phyloP scores from a whole-genome alignment of 345 rosid species.

The Salix suchowensis region DNA sequence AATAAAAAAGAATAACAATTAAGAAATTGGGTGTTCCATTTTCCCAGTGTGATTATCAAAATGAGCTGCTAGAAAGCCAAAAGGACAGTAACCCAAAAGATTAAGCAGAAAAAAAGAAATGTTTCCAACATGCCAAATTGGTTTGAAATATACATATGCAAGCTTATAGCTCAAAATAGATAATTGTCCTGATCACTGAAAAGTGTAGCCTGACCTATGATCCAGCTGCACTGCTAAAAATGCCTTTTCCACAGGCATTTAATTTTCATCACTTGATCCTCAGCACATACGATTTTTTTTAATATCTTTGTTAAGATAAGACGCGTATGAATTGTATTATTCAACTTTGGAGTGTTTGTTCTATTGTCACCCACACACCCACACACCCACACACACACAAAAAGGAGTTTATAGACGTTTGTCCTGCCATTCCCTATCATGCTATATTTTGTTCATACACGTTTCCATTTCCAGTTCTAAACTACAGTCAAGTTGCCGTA shows the following conservation, averaged over 20 bases:
- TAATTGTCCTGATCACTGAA: conserved; percentile 50
- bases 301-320: too few species aligned
- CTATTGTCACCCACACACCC: too few species aligned
- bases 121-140: not conserved
- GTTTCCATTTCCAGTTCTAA: too few species aligned
- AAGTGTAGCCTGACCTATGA: conserved; percentile 32
- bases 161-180: conserved; percentile 14
- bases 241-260: conserved; percentile 45
- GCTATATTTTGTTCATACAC: too few species aligned
- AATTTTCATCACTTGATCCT: conserved; percentile 39
- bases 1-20: not conserved
- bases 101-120: not conserved
- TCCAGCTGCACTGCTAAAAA: conserved; percentile 44
- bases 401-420: too few species aligned
- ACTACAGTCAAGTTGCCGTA: too few species aligned
- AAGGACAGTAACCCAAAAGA: conserved; percentile 12
- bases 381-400: too few species aligned
- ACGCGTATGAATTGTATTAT: too few species aligned
- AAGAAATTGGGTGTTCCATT: conserved; percentile 11
- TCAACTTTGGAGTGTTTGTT: too few species aligned
- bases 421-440: too few species aligned
- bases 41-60: conserved; percentile 1
- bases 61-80: conserved; percentile 8
- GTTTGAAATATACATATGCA: not conserved
- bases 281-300: conserved; percentile 33